Percentiles rank a stretch among this genome's conserved stretches.
phyloP scores from a whole-genome alignment of 2,329 filamentous ascomycete species.

The Paracoccidioides brasiliensis region DNA sequence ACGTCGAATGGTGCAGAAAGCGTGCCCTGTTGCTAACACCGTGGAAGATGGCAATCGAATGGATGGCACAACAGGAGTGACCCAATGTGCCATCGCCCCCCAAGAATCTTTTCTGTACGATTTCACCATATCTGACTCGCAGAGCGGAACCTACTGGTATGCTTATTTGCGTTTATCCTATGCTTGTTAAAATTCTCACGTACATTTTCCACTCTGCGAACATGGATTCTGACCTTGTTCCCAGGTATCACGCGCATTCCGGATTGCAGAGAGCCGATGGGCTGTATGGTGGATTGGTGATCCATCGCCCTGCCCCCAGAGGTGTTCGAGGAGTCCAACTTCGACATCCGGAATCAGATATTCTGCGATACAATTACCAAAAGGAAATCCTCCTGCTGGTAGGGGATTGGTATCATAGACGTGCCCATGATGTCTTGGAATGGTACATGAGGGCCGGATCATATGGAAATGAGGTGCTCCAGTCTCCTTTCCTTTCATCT shows the following conservation, averaged over 20 bases:
- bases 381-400: constrained; percentile 35
- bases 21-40: not conserved
- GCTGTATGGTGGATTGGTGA: constrained; percentile 35
- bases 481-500: not conserved
- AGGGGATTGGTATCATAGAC: constrained; percentile 39
- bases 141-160: constrained; percentile 38
- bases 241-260: constrained; percentile 32
- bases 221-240: not conserved
- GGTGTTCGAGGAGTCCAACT: constrained; percentile 8
- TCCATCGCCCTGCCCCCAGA: constrained; percentile 28
- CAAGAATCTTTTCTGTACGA: constrained; percentile 38
- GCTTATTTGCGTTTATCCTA: too few species aligned
- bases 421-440: constrained; percentile 28
- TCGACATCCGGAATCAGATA: constrained; percentile 10
- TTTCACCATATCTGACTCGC: constrained; percentile 26
- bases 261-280: constrained; percentile 33
- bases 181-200: not conserved
- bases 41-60: constrained; percentile 16
- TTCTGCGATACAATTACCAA: constrained; percentile 17
- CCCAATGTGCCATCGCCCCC: constrained; percentile 54
- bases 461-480: constrained; percentile 31
- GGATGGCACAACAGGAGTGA: constrained; percentile 42
- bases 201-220: not conserved
- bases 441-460: constrained; percentile 34
- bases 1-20: not conserved